These are phyloP conservation scores for Nissolia schottii DNA, from an alignment of 306 rosid genomes.

Conservation along the genomic window DNA sequence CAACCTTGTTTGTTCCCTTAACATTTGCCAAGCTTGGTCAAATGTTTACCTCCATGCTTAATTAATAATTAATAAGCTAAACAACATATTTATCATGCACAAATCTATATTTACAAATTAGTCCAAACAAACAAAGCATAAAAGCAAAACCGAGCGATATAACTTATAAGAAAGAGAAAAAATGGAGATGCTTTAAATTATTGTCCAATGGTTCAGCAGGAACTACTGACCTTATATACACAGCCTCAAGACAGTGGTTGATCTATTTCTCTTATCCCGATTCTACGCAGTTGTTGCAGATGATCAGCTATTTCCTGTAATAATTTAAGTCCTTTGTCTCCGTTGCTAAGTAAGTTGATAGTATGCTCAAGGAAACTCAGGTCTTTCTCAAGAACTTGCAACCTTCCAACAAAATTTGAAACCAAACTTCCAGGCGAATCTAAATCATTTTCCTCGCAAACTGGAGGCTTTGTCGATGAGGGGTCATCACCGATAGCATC, in stretches of 20 bases:
- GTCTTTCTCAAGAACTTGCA: slow-evolving; percentile 67
- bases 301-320: slow-evolving; percentile 68
- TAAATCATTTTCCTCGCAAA: slow-evolving; percentile 35
- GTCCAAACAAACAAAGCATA: neutral
- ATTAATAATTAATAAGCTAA: neutral
- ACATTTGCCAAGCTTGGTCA: slow-evolving; percentile 1
- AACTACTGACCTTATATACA: slow-evolving; percentile 44
- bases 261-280: slow-evolving; percentile 43
- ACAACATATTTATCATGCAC: neutral
- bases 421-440: slow-evolving; percentile 33
- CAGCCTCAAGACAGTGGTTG: slow-evolving; percentile 36
- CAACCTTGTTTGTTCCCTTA: neutral
- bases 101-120: neutral
- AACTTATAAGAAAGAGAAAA: neutral
- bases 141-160: neutral
- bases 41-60: neutral
- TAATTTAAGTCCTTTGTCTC: slow-evolving; percentile 63
- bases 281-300: slow-evolving; percentile 56
- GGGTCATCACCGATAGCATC: slow-evolving; percentile 1
- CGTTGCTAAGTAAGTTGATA: slow-evolving; percentile 45
- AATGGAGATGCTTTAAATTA: neutral
- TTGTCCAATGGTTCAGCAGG: neutral
- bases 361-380: slow-evolving; percentile 57
- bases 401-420: slow-evolving; percentile 46
- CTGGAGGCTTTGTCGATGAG: slow-evolving; percentile 27